Evolutionary conservation across 257 asterid species (phyloP), one percentile per base, ranked within the genome.

Genomic region (Coffea eugenioides): DNA sequence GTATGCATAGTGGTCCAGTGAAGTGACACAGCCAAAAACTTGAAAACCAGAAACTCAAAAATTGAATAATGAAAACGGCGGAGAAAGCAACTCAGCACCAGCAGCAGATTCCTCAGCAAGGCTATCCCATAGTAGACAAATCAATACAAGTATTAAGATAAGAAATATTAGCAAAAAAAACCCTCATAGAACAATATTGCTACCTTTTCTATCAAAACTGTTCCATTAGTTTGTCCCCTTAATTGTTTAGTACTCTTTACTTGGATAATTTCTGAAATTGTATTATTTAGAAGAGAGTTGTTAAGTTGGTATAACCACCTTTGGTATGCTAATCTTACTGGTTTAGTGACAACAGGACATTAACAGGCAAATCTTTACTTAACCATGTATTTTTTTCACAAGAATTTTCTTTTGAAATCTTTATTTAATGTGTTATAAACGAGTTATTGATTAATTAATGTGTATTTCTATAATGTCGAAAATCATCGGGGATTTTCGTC

Each of bases 291-390:
- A 70, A 69, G 67, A 72, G 36, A 82, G 84, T 87, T 39, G 89
- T 83, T 84, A 84, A 83, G 88, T 87, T 87, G 93, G 90, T 87
- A 74, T 84, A 89, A 85, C 94, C 86, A 90, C 87, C 82, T 78
- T 20, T 61, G 65, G 72, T 13, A 77, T 75, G 79, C 73, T 59
- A 79, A 84, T 77, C 77, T 67, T 87, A 80, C 16, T 71, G 43
- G 20, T 27, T 61, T 67, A 80, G 61, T 66, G 85, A 82, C 81
- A 84, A 84, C 79, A 57, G 43, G 56, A 79, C 68, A 79, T 67
- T 76, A 77, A 36, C 15, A 52, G 69, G 52, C 81, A 79, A 81
- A 43, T 81, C 71, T 67, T 73, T 82, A 3, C 70, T 78, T 79
- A 8, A 12, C 57, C 20, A 52, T 52, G 20, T 3, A 52, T 52